These are phyloP conservation scores for Neocatenulostroma microsporum DNA, from an alignment of 2,329 filamentous ascomycete genomes.

Conservation along the genomic window DNA sequence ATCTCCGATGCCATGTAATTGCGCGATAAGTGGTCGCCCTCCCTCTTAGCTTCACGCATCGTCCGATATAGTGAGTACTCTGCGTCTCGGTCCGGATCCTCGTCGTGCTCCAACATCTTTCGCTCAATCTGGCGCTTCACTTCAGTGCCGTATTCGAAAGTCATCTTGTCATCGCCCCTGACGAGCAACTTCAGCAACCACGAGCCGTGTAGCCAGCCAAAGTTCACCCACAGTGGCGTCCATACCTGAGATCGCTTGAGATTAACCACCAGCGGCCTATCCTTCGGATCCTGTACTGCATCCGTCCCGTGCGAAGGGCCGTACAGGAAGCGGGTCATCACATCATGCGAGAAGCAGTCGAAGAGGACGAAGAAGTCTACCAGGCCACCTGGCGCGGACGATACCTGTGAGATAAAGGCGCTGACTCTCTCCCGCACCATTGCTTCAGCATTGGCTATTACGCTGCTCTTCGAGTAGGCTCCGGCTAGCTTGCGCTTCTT, in stretches of 20 bases:
- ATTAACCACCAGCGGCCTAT: not conserved
- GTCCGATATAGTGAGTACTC: not conserved
- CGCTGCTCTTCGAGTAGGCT: conserved; percentile 2
- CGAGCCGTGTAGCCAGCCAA: not conserved
- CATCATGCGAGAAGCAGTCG: not conserved
- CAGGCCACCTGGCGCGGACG: not conserved
- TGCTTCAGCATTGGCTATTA: not conserved
- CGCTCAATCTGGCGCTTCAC: not conserved
- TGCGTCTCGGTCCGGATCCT: not conserved
- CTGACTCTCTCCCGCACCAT: not conserved
- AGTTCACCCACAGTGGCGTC: not conserved
- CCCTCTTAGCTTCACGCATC: not conserved
- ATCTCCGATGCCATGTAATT: conserved; percentile 1
- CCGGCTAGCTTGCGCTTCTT: not conserved
- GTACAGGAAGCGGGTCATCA: not conserved
- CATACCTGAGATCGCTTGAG: not conserved
- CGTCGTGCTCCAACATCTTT: not conserved
- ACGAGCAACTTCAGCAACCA: not conserved
- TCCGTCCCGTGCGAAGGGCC: not conserved
- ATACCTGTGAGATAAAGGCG: not conserved
- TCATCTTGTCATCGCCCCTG: not conserved
- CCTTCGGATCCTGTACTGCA: too few species aligned
- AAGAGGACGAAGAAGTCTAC: conserved; percentile 1
- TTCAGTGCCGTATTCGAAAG: not conserved
- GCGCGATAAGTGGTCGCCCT: not conserved